phyloP scores from a whole-genome alignment of 2,329 filamentous ascomycete species.

The Ophiocordyceps camponoti-rufipedis region DNA sequence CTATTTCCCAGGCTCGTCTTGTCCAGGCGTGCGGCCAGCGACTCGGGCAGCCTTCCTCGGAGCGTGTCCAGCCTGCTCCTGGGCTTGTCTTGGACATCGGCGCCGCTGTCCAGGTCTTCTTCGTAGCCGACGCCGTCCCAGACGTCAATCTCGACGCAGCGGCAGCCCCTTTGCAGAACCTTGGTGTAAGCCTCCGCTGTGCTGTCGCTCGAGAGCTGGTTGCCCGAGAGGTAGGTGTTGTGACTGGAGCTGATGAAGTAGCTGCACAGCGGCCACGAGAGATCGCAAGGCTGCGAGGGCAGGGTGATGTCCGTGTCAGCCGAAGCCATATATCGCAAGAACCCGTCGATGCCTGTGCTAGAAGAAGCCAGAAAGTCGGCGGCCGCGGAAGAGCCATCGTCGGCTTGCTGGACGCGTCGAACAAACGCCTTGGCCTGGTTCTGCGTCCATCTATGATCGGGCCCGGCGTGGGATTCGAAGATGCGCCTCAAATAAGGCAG shows the following conservation, averaged over 20 bases:
- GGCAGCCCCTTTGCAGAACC: slow-evolving; percentile 66
- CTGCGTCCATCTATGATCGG: slow-evolving; percentile 24
- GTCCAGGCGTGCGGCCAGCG: slow-evolving; percentile 25
- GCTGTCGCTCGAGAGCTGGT: slow-evolving; percentile 72
- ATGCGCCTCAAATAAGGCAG: slow-evolving; percentile 25
- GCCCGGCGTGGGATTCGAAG: slow-evolving; percentile 24
- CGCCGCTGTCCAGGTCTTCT: slow-evolving; percentile 36
- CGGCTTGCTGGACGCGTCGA: slow-evolving; percentile 24
- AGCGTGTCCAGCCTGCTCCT: slow-evolving; percentile 45
- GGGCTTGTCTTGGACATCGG: slow-evolving; percentile 27
- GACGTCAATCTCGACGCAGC: slow-evolving; percentile 87
- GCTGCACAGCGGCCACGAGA: slow-evolving; percentile 66
- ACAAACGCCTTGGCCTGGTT: slow-evolving; percentile 27
- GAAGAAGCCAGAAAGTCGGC: slow-evolving; percentile 9
- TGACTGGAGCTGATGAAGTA: slow-evolving; percentile 93
- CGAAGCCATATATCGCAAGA: slow-evolving; percentile 39
- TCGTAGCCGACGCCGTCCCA: slow-evolving; percentile 77
- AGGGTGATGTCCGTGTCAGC: slow-evolving; percentile 22
- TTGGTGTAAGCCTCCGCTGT: slow-evolving; percentile 79
- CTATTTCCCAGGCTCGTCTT: slow-evolving; percentile 28
- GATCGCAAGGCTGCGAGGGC: slow-evolving; percentile 24
- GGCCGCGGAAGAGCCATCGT: slow-evolving; percentile 10
- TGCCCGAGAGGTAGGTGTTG: slow-evolving; percentile 83
- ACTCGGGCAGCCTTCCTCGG: slow-evolving; percentile 33
- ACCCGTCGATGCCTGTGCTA: slow-evolving; percentile 27